Evolutionary conservation across 2,329 filamentous ascomycete genomes (phyloP).

Genomic region (Madurella mycetomatis): DNA sequence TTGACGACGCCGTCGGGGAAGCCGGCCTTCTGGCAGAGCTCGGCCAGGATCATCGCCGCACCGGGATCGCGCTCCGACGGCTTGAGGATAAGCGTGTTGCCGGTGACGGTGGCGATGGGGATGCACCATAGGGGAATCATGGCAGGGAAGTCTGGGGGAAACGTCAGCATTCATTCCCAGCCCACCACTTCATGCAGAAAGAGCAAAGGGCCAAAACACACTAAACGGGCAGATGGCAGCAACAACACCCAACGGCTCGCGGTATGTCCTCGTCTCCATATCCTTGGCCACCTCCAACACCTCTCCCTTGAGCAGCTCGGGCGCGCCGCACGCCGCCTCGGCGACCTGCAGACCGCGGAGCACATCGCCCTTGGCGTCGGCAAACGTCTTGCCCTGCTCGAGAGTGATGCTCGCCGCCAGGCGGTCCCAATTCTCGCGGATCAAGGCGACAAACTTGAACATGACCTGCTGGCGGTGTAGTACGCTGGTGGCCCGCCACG

Average conservation of each 20-base stretch:
- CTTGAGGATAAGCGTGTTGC: conserved; percentile 81
- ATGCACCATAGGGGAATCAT: conserved; percentile 95
- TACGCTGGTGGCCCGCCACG: conserved; percentile 68
- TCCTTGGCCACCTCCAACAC: conserved; percentile 82
- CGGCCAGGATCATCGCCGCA: conserved; percentile 78
- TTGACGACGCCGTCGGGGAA: conserved; percentile 81
- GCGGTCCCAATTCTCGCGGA: conserved; percentile 80
- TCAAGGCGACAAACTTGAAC: conserved; percentile 78
- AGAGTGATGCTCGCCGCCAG: conserved; percentile 80
- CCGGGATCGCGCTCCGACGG: conserved; percentile 82
- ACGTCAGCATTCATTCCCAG: not conserved
- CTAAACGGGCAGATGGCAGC: conserved; percentile 86
- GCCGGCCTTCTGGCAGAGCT: conserved; percentile 73
- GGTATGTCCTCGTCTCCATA: conserved; percentile 82
- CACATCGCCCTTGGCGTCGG: conserved; percentile 77
- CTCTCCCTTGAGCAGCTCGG: conserved; percentile 77
- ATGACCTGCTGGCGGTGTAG: conserved; percentile 76
- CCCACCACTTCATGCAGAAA: not conserved
- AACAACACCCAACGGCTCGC: conserved; percentile 74
- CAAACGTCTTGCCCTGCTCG: conserved; percentile 85
- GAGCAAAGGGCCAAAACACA: conserved; percentile 39
- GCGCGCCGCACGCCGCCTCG: conserved; percentile 75
- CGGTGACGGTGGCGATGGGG: conserved; percentile 76
- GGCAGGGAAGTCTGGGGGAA: conserved; percentile 68
- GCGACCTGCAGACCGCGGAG: conserved; percentile 79